Evolutionary conservation across 192 early-diverging fungal genomes (phyloP), one percentile per base, ranked within the genome.

Genomic region (Entrophospora sp.): DNA sequence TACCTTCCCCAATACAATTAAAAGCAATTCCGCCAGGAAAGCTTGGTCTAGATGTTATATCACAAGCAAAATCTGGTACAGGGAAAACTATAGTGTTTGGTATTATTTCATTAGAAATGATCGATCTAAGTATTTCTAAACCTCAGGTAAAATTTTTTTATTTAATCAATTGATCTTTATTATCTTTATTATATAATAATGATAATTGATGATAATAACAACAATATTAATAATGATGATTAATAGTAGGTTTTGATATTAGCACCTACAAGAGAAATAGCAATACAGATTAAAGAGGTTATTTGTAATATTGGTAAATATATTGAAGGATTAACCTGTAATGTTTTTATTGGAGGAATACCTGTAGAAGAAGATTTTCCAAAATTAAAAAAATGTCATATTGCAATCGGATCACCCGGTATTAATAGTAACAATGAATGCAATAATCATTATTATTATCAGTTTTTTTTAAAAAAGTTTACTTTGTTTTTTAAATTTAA

Each of bases 31-130:
- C 85, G 12, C 67, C 85, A 18, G 75, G 75, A 4, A 55, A 72
- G 32, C 71, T 85, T 2, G 83, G 83, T 0, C 69, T 84, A 5
- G 80, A 94, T 73, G 72, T 94, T 73, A 86, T 94, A 55, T 90
- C 90, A 1, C 92, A 94, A 64, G 89, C 90, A 36, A 88, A 92
- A 62, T 89, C 90, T 5, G 92, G 87, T 35, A 70, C 65, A 2
- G 68, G 72, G 42, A 68, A 75, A 53, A 72, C 67, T 3, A 63
- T 73, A 60, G 89, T 89, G 0, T 94, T 94, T 68, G 74, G 76
- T 16, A 73, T 84, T 20, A 79, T 83, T 42, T 73, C 79, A 9
- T 68, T 87, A 25, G 80, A 81, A 59, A 48, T 69, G 3, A 55
- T 82, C 9, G 49, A 80, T 48, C 60, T 72, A n/a, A 45, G 31